Evolutionary conservation across 495 filamentous ascomycete genomes (phyloP), one percentile per base, ranked within the genome.

Genomic region (Trichoderma erinaceum): DNA sequence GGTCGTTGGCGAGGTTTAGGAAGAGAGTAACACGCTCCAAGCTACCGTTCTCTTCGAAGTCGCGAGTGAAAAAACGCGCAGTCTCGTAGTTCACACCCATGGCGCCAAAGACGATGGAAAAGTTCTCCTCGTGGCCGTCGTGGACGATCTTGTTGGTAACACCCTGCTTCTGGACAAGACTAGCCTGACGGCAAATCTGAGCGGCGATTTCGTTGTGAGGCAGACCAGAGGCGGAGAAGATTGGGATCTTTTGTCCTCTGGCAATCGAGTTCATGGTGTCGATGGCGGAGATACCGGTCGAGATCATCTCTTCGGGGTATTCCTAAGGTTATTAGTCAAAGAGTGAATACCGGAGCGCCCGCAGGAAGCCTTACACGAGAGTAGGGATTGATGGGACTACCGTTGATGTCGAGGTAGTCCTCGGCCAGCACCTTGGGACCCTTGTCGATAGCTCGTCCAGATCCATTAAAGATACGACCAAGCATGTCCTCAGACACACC

Each of bases 1-100:
- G 96, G 75, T 99, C 96, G 73, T 97, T 99, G 71, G 96, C 96
- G 80, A 97, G 88, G 81, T 99, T 99, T 76, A 98, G 85, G 89
- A 99, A 99, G 46, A 99, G 83, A 7, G 96, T 97, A 63, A 91
- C 88, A 79, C 96, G 90, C 82, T 97, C 96, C 87, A 99, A 89
- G 81, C 91, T 95, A 65, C 96, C 96, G 78, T 99, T 99, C 87
- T 98, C 93, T 79, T 99, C 96, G 73, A 99, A 99, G 74, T 99
- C 96, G 69, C 91, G 87, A 11, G 93, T 98, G 84, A 99, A 99
- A 86, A 98, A 99, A 68, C 94, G 90, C 76, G 90, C 91, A 18
- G 96, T 99, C 78, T 99, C 96, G 88, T 97, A 88, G 82, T 99
- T 99, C 70, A 99, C 96, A 92, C 96, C 96, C 96, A 99, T 99